Evolutionary conservation across 1,139 yeast species (phyloP).

Genomic region (Suhomyces panamericanus): DNA sequence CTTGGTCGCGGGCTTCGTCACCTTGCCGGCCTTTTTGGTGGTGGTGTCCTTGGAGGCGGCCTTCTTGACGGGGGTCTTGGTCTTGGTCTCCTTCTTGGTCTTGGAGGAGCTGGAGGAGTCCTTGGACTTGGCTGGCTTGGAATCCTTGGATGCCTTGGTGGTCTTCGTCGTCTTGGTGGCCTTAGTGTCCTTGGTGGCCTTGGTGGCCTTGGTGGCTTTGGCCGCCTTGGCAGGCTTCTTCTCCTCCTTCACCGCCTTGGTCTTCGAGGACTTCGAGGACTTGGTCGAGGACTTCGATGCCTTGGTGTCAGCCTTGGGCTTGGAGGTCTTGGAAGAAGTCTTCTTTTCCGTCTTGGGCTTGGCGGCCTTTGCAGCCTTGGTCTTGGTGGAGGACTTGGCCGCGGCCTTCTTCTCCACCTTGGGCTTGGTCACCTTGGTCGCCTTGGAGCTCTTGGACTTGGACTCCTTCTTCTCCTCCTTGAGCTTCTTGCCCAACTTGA

Average conservation of each 20-base stretch:
- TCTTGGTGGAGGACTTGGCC: constrained; percentile 14
- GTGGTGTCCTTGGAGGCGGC: constrained; percentile 15
- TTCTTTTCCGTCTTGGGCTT: constrained; percentile 17
- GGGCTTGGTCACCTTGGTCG: constrained; percentile 15
- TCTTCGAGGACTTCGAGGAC: constrained; percentile 21
- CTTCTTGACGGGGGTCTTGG: constrained; percentile 7
- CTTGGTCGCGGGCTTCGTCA: constrained; percentile 11
- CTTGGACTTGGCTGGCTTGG: neutral
- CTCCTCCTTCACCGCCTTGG: constrained; percentile 8
- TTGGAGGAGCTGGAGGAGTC: constrained; percentile 1
- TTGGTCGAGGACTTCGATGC: constrained; percentile 23
- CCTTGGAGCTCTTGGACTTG: constrained; percentile 16
- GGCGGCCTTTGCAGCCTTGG: constrained; percentile 17
- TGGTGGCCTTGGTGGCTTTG: constrained; percentile 4
- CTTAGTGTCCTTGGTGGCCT: constrained; percentile 7
- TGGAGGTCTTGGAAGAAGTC: constrained; percentile 27
- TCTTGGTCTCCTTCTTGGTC: neutral
- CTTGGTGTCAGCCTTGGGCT: constrained; percentile 14
- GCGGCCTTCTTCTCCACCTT: constrained; percentile 18
- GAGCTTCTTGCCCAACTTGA: constrained; percentile 55
- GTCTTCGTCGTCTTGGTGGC: constrained; percentile 5
- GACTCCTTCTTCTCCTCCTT: constrained; percentile 12
- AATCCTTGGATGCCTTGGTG: constrained; percentile 11
- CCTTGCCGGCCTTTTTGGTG: constrained; percentile 9
- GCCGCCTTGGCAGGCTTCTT: constrained; percentile 10